Evolutionary conservation across 805 yeast species (phyloP).

Genomic region (Saccharomycopsis javanensis): DNA sequence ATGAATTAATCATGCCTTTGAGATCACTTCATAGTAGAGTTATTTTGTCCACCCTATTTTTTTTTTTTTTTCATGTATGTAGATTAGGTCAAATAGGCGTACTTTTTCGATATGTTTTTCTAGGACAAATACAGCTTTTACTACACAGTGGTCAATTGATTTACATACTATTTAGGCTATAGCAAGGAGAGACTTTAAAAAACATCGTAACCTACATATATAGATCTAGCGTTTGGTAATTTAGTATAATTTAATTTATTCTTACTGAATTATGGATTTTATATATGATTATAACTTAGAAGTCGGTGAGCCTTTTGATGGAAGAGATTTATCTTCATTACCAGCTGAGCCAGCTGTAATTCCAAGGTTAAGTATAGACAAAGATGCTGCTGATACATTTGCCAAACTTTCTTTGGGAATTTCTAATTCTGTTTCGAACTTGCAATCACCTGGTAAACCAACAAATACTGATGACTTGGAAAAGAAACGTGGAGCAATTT

Average conservation of each 20-base stretch:
- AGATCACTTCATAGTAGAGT: not conserved
- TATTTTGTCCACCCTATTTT: too few species aligned
- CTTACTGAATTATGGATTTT: constrained; percentile 10
- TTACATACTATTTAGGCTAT: too few species aligned
- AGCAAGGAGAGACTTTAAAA: too few species aligned
- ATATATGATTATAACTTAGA: constrained; percentile 14
- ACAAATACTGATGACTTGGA: not conserved
- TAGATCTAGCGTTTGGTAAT: too few species aligned
- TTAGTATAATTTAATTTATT: not conserved
- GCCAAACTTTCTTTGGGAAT: constrained; percentile 11
- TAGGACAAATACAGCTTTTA: too few species aligned
- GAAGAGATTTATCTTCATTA: not conserved
- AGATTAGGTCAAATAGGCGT: too few species aligned
- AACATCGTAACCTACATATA: too few species aligned
- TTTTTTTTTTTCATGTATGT: not conserved
- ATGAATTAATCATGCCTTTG: not conserved
- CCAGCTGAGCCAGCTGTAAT: not conserved
- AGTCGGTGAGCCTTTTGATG: not conserved
- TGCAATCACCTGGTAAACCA: not conserved
- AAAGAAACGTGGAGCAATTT: not conserved
- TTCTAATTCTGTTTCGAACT: not conserved
- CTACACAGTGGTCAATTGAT: not conserved
- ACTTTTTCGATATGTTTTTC: too few species aligned
- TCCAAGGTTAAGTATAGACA: not conserved
- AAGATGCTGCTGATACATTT: constrained; percentile 5